Base-by-base conservation (phyloP, 192 early-diverging fungal species). In the Cladochytrium replicatum region DNA sequence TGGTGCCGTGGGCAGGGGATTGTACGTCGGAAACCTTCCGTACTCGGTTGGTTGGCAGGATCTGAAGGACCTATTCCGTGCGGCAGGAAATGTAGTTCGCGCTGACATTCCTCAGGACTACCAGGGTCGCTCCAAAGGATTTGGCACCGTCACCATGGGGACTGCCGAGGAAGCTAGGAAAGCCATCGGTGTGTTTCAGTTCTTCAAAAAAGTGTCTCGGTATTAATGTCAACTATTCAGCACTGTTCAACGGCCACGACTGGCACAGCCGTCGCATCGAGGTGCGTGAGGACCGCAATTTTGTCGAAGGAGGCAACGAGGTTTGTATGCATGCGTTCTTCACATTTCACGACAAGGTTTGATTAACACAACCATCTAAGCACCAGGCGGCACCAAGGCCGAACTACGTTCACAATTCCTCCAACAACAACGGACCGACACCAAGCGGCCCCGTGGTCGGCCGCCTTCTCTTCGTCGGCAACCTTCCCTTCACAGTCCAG, bases 201-300 rank as follows among this genome's bases (percentile, higher is more conserved):
- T 39, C 34, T 29, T 23, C 26, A 26, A 40, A 21, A 32, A 5
- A 23, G 1, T 31, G 50, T 29, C 11, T 5, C 19, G 32, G 19
- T 1, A 0, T 41, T 32, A 48, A 50, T 40, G 24, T 43, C 30
- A n/a, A 37, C 41, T 49, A 37, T 39, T 3, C 37, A 72, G 71
- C 34, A 11, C 64, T 75, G 61, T 83, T 80, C 52, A 68, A 86
- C 59, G 74, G 77, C 29, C 76, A 69, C 43, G 74, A 72, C 30
- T 84, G 74, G 83, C 74, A 84, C 47, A 83, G 85, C 39, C 72
- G 86, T 23, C 62, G 61, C 9, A 62, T 88, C 8, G 81, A 87
- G 56, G 84, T 88, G 15, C 72, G 83, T 34, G 83, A 82, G 50
- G 86, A 85, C 48, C 62, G 78, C 42, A 62, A 68, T 11, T 76